phyloP scores from a whole-genome alignment of 495 filamentous ascomycete species.

The Neurospora terricola region DNA sequence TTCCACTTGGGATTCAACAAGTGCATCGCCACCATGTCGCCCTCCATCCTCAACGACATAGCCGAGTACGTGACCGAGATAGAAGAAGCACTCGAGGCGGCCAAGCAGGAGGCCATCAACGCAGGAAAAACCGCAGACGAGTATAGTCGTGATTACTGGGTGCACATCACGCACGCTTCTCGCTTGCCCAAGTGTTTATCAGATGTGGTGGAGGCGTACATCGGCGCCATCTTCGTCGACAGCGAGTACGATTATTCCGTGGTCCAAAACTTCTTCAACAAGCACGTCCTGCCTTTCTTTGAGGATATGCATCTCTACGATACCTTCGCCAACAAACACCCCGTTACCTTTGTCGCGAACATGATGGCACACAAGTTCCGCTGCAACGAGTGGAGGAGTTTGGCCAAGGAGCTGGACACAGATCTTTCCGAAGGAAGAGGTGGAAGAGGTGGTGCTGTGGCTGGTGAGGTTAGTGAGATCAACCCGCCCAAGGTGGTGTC shows the following conservation, averaged over 20 bases:
- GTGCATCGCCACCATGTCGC: constrained; percentile 55
- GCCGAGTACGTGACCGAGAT: constrained; percentile 61
- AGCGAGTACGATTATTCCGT: constrained; percentile 66
- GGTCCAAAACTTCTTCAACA: constrained; percentile 68
- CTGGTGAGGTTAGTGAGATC: constrained; percentile 25
- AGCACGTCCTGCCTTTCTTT: constrained; percentile 66
- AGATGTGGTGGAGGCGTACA: constrained; percentile 82
- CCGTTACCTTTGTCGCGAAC: constrained; percentile 42
- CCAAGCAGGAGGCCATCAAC: constrained; percentile 29
- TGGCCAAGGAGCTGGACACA: constrained; percentile 9
- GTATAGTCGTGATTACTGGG: constrained; percentile 73
- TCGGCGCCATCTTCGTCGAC: constrained; percentile 89
- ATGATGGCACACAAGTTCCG: constrained; percentile 34
- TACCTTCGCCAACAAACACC: constrained; percentile 80
- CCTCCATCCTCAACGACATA: constrained; percentile 51
- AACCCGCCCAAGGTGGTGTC: constrained; percentile 48
- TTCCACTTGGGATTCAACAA: constrained; percentile 68
- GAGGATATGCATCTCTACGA: constrained; percentile 85
- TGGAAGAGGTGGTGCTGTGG: neutral
- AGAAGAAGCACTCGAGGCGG: constrained; percentile 38
- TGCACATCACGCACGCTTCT: constrained; percentile 42
- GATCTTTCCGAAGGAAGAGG: neutral
- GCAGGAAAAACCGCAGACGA: constrained; percentile 26
- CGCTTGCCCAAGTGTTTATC: constrained; percentile 80
- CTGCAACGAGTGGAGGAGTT: constrained; percentile 37